A percentile compares a stretch with the other conserved stretches of the same genome.
phyloP scores from a whole-genome alignment of 2,329 filamentous ascomycete species.

The Coniosporium tulheliwenetii region DNA sequence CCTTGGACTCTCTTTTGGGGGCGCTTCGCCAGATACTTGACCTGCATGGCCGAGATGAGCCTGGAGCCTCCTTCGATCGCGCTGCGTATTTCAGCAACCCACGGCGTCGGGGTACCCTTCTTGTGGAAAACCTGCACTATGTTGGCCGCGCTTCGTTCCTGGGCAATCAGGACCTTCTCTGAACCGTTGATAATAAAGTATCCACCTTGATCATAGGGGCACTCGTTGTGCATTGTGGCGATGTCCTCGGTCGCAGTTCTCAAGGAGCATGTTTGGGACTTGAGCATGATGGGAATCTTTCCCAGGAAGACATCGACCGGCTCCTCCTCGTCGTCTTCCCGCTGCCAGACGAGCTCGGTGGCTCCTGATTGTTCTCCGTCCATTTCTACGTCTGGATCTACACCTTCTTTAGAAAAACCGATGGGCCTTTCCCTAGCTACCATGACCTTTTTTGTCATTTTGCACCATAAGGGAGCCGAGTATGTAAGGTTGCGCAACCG shows the following conservation, averaged over 20 bases:
- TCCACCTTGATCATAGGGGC: conserved; percentile 92
- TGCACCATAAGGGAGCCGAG: conserved; percentile 76
- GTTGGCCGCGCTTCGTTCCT: conserved; percentile 93
- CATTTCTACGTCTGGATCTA: conserved; percentile 25
- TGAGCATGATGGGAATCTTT: conserved; percentile 94
- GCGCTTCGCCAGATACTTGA: conserved; percentile 71
- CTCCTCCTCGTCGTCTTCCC: conserved; percentile 27
- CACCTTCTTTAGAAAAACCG: conserved; percentile 34
- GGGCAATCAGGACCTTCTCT: conserved; percentile 95
- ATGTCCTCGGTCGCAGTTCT: conserved; percentile 71
- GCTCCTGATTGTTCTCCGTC: conserved; percentile 10
- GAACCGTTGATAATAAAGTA: conserved; percentile 99
- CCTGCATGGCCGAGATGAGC: conserved; percentile 79
- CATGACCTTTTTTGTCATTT: conserved; percentile 72
- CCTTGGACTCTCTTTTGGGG: conserved; percentile 22
- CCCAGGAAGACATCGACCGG: conserved; percentile 60
- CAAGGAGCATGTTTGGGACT: conserved; percentile 88
- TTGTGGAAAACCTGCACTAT: conserved; percentile 99
- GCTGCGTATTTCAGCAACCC: conserved; percentile 89
- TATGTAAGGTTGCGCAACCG: conserved; percentile 93
- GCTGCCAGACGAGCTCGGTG: conserved; percentile 29
- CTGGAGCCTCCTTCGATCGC: conserved; percentile 92
- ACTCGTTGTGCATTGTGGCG: conserved; percentile 86
- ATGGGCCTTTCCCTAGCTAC: conserved; percentile 65
- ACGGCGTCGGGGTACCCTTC: conserved; percentile 83